Evolutionary conservation across 768 basidiomycete species (phyloP), one percentile per base, ranked within the genome.

Genomic region (Tephrocybe sp.): DNA sequence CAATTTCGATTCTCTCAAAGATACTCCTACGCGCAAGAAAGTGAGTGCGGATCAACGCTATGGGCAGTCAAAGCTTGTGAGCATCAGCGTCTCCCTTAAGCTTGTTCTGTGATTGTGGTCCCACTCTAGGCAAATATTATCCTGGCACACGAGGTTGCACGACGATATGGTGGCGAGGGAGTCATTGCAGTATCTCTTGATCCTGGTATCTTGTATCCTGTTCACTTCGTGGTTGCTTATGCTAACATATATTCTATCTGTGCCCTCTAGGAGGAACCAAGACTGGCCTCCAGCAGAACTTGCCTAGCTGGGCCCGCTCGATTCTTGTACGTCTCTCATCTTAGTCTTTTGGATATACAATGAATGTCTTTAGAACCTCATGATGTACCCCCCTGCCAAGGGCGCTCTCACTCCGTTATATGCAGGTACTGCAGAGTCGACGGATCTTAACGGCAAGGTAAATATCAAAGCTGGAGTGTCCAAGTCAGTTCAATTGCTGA

Each of bases 341-440:
- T 30, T 21, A 41, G 21, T 34, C 18, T 35, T 21, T 35, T 13
- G 44, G 32, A 26, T 36, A 16, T 36, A 36, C 21, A n/a, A 36
- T 45, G 36, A n/a, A 21, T 28, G 15, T 36, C 22, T 38, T 24
- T 49, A 69, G 69, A 51, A 48, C 19, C 39, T 47, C 12, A 5
- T 68, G 40, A 41, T 70, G 16, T 56, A 68, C 52, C 67, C 70
- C 5, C 51, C 61, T 3, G 53, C 65, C 4, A 52, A 52, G 26
- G 78, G 78, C 2, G 73, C 71, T 9, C 59, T 78, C 39, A 72
- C 76, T 1, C 74, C 71, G 46, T 61, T 77, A 9, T 80, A 68
- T 53, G 74, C 71, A 7, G 76, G 70, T 1, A 73, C 72, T 13
- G 55, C 74, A 47, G 66, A 71, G 1, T 70, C 76, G 41, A 69